Evolutionary conservation across 2,329 filamentous ascomycete species (phyloP).

Genomic region (Eurotiales sp.): DNA sequence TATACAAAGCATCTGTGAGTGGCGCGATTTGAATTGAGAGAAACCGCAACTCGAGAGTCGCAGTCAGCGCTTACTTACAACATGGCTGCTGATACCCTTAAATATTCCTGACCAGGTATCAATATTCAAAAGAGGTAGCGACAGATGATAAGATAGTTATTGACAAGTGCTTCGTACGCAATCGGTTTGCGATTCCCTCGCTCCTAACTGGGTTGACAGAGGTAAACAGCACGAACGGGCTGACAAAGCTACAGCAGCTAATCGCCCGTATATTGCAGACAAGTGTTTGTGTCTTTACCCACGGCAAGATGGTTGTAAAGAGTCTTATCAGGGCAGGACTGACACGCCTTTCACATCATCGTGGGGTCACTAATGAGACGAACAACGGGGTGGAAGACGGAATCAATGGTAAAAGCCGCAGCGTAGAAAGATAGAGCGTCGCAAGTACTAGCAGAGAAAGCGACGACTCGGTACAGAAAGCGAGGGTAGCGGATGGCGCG

Average conservation of each 20-base stretch:
- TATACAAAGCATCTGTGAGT: conserved; percentile 31
- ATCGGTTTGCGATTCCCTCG: too few species aligned
- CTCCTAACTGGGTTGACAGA: not conserved
- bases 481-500: too few species aligned
- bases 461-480: too few species aligned
- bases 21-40: not conserved
- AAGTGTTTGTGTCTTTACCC: not conserved
- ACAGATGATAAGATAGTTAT: too few species aligned
- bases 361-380: not conserved
- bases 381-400: too few species aligned
- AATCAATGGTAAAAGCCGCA: not conserved
- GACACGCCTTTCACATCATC: not conserved
- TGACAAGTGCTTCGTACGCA: too few species aligned
- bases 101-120: too few species aligned
- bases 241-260: too few species aligned
- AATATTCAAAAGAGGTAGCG: too few species aligned
- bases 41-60: too few species aligned
- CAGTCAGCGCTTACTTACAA: conserved; percentile 22
- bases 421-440: not conserved
- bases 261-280: not conserved
- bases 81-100: conserved; percentile 21
- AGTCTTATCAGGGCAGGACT: not conserved
- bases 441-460: not conserved
- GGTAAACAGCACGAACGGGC: not conserved
- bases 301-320: not conserved